Conservation (phyloP, 78 protist species). For the Dictyostelium capitatum region DNA sequence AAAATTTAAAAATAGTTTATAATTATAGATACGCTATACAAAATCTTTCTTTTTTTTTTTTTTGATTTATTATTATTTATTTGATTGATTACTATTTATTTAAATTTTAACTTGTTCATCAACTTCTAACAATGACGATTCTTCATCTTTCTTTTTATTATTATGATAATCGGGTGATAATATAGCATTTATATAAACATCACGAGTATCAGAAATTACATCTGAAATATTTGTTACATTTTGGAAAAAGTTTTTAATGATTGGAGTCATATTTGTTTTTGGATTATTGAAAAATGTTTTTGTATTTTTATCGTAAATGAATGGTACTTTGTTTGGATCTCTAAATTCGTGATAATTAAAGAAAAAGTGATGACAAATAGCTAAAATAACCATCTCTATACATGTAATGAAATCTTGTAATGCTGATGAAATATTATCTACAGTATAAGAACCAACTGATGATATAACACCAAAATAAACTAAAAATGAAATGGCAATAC, state of each 20-base stretch:
- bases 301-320: constrained; percentile 39
- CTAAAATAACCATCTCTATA: constrained; percentile 64
- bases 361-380: constrained; percentile 42
- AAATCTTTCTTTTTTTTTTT: background rate
- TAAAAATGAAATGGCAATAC: constrained; percentile 71
- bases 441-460: constrained; percentile 38
- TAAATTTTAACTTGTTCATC: background rate
- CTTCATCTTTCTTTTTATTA: background rate
- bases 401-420: constrained; percentile 71
- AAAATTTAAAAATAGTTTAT: too few species aligned
- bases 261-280: constrained; percentile 15
- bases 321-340: constrained; percentile 59
- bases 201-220: constrained; percentile 54
- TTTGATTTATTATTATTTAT: too few species aligned
- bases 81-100: background rate
- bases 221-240: constrained; percentile 52
- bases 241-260: constrained; percentile 57
- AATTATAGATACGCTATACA: too few species aligned
- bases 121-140: background rate
- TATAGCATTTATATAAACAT: constrained; percentile 50
- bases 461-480: constrained; percentile 51
- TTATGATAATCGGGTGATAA: constrained; percentile 35
- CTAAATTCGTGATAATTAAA: constrained; percentile 64
- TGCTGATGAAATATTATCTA: constrained; percentile 41
- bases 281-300: constrained; percentile 69